Conservation (phyloP, 768 basidiomycete genomes). For the Tylopilus sp. region DNA sequence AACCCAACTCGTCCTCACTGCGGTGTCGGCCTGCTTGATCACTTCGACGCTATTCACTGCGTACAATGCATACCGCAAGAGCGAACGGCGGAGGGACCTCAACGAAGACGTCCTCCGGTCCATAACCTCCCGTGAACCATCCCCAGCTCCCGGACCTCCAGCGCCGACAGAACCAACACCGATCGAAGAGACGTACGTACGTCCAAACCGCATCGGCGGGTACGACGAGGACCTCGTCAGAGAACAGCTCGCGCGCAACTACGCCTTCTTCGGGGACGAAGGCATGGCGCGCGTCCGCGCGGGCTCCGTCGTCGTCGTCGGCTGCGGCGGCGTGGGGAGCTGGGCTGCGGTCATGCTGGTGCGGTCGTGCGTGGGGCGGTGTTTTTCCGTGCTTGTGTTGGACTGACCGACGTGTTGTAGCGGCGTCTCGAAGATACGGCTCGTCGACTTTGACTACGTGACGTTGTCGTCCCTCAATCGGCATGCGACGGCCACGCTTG, state of each 20-base stretch:
- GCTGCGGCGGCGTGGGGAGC: conserved; percentile 95
- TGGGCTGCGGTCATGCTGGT: conserved; percentile 95
- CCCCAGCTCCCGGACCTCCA: neutral
- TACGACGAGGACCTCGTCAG: conserved; percentile 80
- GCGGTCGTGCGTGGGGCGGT: conserved; percentile 62
- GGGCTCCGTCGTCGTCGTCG: conserved; percentile 81
- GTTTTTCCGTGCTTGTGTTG: neutral
- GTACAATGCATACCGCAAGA: conserved; percentile 48
- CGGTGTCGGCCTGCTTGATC: conserved; percentile 58
- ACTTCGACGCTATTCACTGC: conserved; percentile 60
- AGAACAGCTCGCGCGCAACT: conserved; percentile 91
- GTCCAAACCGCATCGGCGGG: conserved; percentile 20
- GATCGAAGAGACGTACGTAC: conserved; percentile 16
- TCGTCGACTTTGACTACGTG: conserved; percentile 96
- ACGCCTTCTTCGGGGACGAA: conserved; percentile 90
- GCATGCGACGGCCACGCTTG: conserved; percentile 84
- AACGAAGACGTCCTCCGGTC: conserved; percentile 55
- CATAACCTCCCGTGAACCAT: conserved; percentile 31
- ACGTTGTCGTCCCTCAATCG: conserved; percentile 93
- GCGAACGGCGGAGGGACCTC: conserved; percentile 51
- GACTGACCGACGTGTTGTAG: conserved; percentile 33
- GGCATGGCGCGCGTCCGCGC: conserved; percentile 75
- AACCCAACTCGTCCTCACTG: conserved; percentile 62
- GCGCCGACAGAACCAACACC: conserved; percentile 1
- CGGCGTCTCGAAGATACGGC: conserved; percentile 70